Evolutionary conservation across 1,139 yeast species (phyloP), one percentile per base, ranked within the genome.

Genomic region (Debaryomyces sp.): DNA sequence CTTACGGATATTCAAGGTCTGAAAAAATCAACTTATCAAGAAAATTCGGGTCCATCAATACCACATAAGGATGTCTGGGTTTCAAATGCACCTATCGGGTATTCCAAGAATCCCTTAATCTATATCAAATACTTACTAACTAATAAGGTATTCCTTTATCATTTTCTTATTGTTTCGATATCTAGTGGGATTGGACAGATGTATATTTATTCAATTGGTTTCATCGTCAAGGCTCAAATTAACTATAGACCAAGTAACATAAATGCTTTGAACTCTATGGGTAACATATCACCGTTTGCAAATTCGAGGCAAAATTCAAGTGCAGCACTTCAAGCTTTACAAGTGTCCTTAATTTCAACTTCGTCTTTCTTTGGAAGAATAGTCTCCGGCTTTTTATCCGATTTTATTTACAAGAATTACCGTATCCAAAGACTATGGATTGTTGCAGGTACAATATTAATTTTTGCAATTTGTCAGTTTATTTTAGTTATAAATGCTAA

Each of bases 141-240:
- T 10, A 59, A 65, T 49, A 66, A 55, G 43, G 51, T 58, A 2
- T 75, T 70, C 48, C 57, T 73, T 34, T 60, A 62, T 3, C 79
- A 75, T 52, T 72, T 62, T 49, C 45, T 67, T 10, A 62, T 70
- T 13, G 68, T 74, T 13, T 64, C 77, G 2, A 53, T 75, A 21
- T 54, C 67, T 12, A 63, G 73, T 42, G 80, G 80, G 0, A 60
- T 68, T 22, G 95, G 95, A 8, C 94, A 88, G 62, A 82, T 87
- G 77, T 88, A 86, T 61, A 87, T 88, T 27, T 86, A 81, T 59
- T 81, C 89, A 4, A 82, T 88, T 45, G 96, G 96, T 0, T 87
- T 82, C 58, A 65, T 76, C 23, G 78, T 71, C 5, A 64, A 68
- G 1, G 80, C 80, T 4, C 80, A 75, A 50, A 64, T 63, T 44